Evolutionary conservation across 2,329 filamentous ascomycete genomes (phyloP).

Genomic region (Claviceps sp.): DNA sequence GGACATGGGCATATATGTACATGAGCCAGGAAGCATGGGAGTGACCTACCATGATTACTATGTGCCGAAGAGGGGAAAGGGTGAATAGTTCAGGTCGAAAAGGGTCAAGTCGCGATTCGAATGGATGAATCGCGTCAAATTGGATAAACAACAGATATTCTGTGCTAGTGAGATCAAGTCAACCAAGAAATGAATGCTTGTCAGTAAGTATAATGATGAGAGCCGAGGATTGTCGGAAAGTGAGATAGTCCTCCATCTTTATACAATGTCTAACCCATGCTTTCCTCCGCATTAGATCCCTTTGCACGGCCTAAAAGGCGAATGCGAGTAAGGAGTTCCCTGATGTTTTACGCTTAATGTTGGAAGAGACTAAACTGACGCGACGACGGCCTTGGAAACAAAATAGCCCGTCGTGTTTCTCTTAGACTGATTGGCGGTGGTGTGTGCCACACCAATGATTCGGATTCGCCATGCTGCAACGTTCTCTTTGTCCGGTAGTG

Average conservation of each 20-base stretch:
- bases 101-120: neutral
- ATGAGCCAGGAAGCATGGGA: neutral
- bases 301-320: neutral
- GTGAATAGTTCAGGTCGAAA: neutral
- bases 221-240: neutral
- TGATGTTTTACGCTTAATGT: neutral
- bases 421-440: neutral
- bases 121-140: neutral
- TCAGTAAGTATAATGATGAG: neutral
- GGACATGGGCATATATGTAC: neutral
- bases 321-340: neutral
- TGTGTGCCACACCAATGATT: neutral
- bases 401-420: neutral
- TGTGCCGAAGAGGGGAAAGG: neutral
- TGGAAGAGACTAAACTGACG: neutral
- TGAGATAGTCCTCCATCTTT: slow-evolving; percentile 1
- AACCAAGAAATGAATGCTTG: neutral
- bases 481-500: neutral
- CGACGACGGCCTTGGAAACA: neutral
- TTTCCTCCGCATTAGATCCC: neutral
- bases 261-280: neutral
- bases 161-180: neutral
- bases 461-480: slow-evolving; percentile 3
- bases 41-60: slow-evolving; percentile 1
- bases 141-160: neutral